A percentile compares a stretch with the other conserved stretches of the same genome.
Evolutionary conservation across 179 eudicot species (phyloP).

Genomic region (Vitellaria paradoxa): DNA sequence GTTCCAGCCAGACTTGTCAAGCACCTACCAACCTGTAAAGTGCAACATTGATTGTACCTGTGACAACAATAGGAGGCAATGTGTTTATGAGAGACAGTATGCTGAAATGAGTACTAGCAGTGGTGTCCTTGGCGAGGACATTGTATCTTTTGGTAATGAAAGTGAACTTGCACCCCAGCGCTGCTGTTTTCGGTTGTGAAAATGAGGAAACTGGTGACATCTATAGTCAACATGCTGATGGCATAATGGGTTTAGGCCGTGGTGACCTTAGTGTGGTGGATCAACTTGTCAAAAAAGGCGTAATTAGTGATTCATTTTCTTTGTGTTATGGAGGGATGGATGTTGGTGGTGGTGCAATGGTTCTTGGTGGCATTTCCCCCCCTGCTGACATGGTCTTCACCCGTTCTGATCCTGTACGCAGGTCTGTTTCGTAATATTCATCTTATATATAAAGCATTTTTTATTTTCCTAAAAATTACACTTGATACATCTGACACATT

Average conservation of each 20-base stretch:
- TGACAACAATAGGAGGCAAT: slow-evolving; percentile 54
- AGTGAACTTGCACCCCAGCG: slow-evolving; percentile 85
- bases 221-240: slow-evolving; percentile 94
- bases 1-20: slow-evolving; percentile 78
- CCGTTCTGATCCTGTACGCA: slow-evolving; percentile 80
- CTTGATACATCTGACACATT: slow-evolving; percentile 88
- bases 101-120: slow-evolving; percentile 99
- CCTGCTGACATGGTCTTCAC: slow-evolving; percentile 78
- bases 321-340: slow-evolving; percentile 97
- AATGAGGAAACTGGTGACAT: slow-evolving; percentile 91
- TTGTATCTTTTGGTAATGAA: slow-evolving; percentile 81
- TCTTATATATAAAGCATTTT: slow-evolving; percentile 22
- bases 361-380: slow-evolving; percentile 77
- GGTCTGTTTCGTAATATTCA: slow-evolving; percentile 50
- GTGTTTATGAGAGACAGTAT: slow-evolving; percentile 84
- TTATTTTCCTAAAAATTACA: slow-evolving; percentile 39
- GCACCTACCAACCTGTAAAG: slow-evolving; percentile 71
- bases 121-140: slow-evolving; percentile 93
- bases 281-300: slow-evolving; percentile 81
- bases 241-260: slow-evolving; percentile 95
- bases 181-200: slow-evolving; percentile 94
- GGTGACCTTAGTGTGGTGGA: slow-evolving; percentile 90
- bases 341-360: slow-evolving; percentile 97
- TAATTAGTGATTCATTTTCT: slow-evolving; percentile 85
- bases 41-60: slow-evolving; percentile 84